A percentile compares a stretch with the other conserved stretches of the same genome.
Conservation (phyloP, 2,329 filamentous ascomycete genomes). For the Spiromastix sp. region DNA sequence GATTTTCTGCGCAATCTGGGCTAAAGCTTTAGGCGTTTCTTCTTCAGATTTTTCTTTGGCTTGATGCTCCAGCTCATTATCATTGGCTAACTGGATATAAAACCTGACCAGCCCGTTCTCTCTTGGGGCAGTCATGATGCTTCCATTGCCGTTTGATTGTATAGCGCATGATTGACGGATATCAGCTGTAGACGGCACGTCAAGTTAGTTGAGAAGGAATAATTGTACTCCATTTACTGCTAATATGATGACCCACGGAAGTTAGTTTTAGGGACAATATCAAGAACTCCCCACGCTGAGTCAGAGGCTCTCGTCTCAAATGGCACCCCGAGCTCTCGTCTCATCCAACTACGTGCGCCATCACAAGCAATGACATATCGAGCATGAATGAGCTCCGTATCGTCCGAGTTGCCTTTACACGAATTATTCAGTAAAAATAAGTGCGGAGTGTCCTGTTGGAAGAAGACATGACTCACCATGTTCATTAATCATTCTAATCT, state of each 20-base stretch:
- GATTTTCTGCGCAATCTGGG: conserved; percentile 53
- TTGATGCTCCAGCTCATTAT: conserved; percentile 33
- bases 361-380: conserved; percentile 53
- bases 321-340: conserved; percentile 46
- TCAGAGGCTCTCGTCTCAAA: conserved; percentile 45
- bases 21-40: conserved; percentile 52
- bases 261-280: conserved; percentile 44
- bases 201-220: too few species aligned
- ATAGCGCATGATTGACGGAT: conserved; percentile 50
- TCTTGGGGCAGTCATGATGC: conserved; percentile 54
- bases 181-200: too few species aligned
- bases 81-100: conserved; percentile 52
- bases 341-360: conserved; percentile 57
- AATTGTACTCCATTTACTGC: too few species aligned
- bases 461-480: too few species aligned
- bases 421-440: too few species aligned
- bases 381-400: conserved; percentile 41
- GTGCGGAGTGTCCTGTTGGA: too few species aligned
- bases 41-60: conserved; percentile 50
- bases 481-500: too few species aligned
- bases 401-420: conserved; percentile 1
- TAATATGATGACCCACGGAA: too few species aligned
- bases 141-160: conserved; percentile 46
- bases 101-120: conserved; percentile 54
- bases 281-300: conserved; percentile 38